A percentile compares a stretch with the other conserved stretches of the same genome.
phyloP scores from a whole-genome alignment of 495 filamentous ascomycete genomes.

The Penicillium daleae region DNA sequence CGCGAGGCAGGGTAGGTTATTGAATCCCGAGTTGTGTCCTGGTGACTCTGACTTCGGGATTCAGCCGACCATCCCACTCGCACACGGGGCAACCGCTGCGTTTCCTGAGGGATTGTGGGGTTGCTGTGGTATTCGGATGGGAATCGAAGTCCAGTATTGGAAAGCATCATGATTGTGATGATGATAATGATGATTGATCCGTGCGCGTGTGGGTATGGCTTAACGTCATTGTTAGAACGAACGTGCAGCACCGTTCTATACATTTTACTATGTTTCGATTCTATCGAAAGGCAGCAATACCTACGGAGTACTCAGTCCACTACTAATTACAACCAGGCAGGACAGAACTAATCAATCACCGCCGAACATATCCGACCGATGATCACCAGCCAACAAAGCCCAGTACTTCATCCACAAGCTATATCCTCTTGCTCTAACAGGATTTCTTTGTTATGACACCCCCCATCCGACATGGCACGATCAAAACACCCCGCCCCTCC shows the following conservation, averaged over 20 bases:
- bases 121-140: background rate
- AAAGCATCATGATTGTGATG: background rate
- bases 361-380: background rate
- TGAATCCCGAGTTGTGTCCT: slow-evolving; percentile 1
- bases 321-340: background rate
- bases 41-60: background rate
- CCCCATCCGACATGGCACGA: background rate
- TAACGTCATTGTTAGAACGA: background rate
- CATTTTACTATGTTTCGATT: background rate
- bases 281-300: background rate
- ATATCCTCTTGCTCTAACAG: background rate
- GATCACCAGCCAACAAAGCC: background rate
- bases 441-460: background rate
- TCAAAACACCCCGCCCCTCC: background rate
- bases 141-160: no score
- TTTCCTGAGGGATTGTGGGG: background rate
- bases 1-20: slow-evolving; percentile 1
- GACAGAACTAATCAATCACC: background rate
- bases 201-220: background rate
- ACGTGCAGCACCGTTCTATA: background rate
- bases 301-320: no score
- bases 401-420: background rate
- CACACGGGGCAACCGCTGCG: background rate
- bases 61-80: background rate
- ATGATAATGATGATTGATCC: background rate